These are phyloP conservation scores for Pseudogymnoascus sp. DNA, from an alignment of 2,329 filamentous ascomycete species.

Conservation along the genomic window DNA sequence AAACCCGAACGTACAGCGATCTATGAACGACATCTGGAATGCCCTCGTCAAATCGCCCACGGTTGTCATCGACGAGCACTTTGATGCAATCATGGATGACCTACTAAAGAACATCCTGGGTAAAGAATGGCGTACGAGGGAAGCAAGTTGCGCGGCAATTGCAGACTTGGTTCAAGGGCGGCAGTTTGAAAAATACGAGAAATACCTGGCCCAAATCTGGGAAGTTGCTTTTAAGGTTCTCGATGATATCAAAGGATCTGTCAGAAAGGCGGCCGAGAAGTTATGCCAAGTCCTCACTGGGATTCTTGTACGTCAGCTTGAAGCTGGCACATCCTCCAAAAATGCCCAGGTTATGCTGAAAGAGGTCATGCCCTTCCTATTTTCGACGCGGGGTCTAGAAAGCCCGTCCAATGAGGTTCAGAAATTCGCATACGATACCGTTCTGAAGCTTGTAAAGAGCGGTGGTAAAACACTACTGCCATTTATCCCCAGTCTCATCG, in stretches of 20 bases:
- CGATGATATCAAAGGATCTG: slow-evolving; percentile 91
- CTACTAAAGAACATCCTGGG: slow-evolving; percentile 78
- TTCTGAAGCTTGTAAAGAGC: slow-evolving; percentile 86
- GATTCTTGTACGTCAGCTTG: slow-evolving; percentile 75
- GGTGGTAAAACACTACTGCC: slow-evolving; percentile 70
- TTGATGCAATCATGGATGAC: slow-evolving; percentile 84
- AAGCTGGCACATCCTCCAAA: slow-evolving; percentile 65
- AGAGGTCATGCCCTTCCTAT: slow-evolving; percentile 80
- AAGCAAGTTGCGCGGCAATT: slow-evolving; percentile 87
- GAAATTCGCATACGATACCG: slow-evolving; percentile 70
- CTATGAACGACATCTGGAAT: slow-evolving; percentile 98
- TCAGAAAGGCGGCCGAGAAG: slow-evolving; percentile 71
- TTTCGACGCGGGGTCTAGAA: slow-evolving; percentile 84
- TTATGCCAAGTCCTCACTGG: slow-evolving; percentile 81
- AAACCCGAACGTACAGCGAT: slow-evolving; percentile 82
- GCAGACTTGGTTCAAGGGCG: slow-evolving; percentile 80
- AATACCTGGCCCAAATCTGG: slow-evolving; percentile 81
- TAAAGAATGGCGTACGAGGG: slow-evolving; percentile 85
- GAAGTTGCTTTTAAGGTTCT: slow-evolving; percentile 79
- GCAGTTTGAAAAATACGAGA: slow-evolving; percentile 68
- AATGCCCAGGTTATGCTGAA: slow-evolving; percentile 73
- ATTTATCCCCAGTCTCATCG: slow-evolving; percentile 75
- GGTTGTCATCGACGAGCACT: slow-evolving; percentile 69
- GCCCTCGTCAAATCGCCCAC: slow-evolving; percentile 85
- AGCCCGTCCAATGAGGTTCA: slow-evolving; percentile 84